Conservation (phyloP, 2,329 filamentous ascomycete genomes). For the Apiospora marii region DNA sequence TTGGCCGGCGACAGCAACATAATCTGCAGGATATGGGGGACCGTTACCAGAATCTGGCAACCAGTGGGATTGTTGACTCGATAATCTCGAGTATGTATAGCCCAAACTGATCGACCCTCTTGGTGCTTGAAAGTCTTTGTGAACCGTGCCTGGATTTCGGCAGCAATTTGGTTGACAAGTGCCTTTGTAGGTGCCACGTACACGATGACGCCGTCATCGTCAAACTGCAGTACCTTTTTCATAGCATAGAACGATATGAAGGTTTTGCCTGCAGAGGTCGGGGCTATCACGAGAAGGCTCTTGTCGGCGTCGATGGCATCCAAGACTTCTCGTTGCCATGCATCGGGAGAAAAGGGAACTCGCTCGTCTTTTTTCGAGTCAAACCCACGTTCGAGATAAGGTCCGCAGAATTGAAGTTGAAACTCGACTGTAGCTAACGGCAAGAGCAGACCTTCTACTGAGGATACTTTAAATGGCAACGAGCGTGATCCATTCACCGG, state of each 20-base stretch:
- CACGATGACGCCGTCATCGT: conserved; percentile 75
- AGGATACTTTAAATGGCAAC: no score
- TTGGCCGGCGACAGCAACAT: conserved; percentile 61
- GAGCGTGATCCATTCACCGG: no score
- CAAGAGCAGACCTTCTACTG: no score
- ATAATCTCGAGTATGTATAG: conserved; percentile 79
- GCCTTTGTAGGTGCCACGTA: conserved; percentile 86
- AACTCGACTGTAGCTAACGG: no score
- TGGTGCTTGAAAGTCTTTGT: conserved; percentile 53
- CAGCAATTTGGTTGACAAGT: conserved; percentile 81
- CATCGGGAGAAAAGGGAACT: no score
- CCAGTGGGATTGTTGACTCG: conserved; percentile 75
- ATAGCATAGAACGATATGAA: conserved; percentile 89
- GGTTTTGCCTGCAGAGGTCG: conserved; percentile 82
- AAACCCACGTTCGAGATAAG: no score
- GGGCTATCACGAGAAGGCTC: conserved; percentile 78
- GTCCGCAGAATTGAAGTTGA: no score
- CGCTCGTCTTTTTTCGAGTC: no score
- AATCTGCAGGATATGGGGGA: conserved; percentile 80
- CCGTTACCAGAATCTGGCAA: conserved; percentile 79
- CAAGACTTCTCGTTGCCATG: conserved; percentile 51
- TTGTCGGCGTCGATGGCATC: conserved; percentile 75
- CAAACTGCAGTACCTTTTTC: conserved; percentile 74
- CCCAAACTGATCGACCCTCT: conserved; percentile 75
- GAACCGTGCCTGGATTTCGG: conserved; percentile 76